Evolutionary conservation across 441 rosid species (phyloP).

Genomic region (Populus tomentosa): DNA sequence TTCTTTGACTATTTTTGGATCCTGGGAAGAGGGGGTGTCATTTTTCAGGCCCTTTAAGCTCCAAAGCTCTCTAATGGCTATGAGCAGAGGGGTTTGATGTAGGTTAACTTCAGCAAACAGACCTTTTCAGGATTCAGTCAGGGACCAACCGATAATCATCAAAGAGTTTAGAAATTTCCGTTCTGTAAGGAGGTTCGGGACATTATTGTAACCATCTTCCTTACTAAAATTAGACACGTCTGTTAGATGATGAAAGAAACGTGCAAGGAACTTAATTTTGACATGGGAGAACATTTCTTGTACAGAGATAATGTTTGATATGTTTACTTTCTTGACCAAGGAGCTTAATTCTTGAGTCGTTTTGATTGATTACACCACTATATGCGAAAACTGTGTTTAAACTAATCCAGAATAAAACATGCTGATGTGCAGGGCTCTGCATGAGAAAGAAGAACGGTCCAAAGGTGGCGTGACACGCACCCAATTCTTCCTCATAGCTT

Average conservation of each 20-base stretch:
- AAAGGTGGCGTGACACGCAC: slow-evolving; percentile 71
- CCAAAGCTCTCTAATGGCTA: neutral
- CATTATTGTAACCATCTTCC: neutral
- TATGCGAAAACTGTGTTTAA: neutral
- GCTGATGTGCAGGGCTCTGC: slow-evolving; percentile 54
- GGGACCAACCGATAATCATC: too few relatives aligned
- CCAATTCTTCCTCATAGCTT: slow-evolving; percentile 77
- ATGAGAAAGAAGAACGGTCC: slow-evolving; percentile 73
- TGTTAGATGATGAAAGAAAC: neutral
- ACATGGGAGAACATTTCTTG: neutral
- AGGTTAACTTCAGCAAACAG: neutral
- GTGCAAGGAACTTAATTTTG: neutral
- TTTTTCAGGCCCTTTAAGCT: neutral
- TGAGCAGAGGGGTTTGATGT: neutral
- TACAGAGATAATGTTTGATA: neutral
- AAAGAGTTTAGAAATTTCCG: neutral
- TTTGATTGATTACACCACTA: neutral
- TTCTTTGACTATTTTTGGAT: neutral
- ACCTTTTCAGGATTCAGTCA: too few relatives aligned
- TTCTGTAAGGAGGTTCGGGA: neutral
- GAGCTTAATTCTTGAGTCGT: neutral
- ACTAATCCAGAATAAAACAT: neutral
- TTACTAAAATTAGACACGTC: neutral
- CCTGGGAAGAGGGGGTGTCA: neutral
- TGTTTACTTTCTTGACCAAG: neutral